Evolutionary conservation across 176 grass and related monocot genomes (phyloP).

Genomic region (Thinopyrum elongatum): DNA sequence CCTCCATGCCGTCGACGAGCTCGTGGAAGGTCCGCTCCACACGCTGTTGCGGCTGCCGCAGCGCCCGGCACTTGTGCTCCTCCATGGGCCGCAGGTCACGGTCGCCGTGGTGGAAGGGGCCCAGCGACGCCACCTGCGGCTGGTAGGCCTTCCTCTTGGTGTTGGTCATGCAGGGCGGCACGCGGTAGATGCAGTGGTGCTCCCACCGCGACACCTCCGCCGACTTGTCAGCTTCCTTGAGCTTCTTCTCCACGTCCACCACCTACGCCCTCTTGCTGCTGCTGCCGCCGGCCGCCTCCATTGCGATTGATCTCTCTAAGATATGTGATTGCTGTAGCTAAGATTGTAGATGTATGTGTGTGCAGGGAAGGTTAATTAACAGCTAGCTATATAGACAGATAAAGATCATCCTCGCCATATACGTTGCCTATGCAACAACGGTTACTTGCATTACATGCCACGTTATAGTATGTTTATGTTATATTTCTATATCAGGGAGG

Average conservation of each 20-base stretch:
- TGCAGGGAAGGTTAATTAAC: background rate
- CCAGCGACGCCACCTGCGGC: constrained; percentile 67
- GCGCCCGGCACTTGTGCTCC: constrained; percentile 61
- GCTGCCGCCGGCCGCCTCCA: background rate
- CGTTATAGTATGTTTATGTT: too few species aligned
- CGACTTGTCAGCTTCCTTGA: constrained; percentile 31
- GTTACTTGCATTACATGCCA: too few species aligned
- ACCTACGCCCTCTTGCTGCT: constrained; percentile 34
- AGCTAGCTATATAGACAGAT: background rate
- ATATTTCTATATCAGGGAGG: too few species aligned
- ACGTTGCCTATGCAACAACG: too few species aligned
- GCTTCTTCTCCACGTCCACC: constrained; percentile 38
- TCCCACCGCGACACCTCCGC: constrained; percentile 53
- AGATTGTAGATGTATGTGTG: background rate
- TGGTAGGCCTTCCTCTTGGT: constrained; percentile 49
- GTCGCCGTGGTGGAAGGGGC: constrained; percentile 58
- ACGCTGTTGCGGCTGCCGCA: constrained; percentile 46
- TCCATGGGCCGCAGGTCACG: constrained; percentile 49
- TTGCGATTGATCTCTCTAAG: background rate
- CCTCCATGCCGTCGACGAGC: constrained; percentile 28
- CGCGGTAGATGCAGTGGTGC: constrained; percentile 60
- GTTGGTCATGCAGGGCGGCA: constrained; percentile 55
- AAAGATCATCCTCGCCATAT: too few species aligned
- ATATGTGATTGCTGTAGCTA: background rate
- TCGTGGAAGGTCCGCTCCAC: background rate